Base-by-base conservation (phyloP, 2,329 filamentous ascomycete species). In the Coniosporium tulheliwenetii region DNA sequence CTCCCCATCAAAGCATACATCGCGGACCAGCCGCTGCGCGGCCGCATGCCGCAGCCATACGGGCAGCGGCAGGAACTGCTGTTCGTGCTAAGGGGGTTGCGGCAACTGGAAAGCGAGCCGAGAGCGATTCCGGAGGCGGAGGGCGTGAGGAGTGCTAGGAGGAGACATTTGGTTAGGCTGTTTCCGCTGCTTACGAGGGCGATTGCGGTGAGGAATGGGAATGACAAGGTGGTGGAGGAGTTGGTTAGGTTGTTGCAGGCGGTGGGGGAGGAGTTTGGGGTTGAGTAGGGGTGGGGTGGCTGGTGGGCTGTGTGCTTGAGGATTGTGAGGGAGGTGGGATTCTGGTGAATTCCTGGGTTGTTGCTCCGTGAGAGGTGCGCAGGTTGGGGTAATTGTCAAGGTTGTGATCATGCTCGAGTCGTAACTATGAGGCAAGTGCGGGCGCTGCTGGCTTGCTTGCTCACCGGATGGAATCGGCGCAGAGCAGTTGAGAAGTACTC, bases 21-120 rank as follows among this genome's bases (percentile, higher is more conserved):
- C 37, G 83, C 86, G 3, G 91, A 98, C 57, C 89, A 95, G 54
- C 87, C 89, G 1, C 66, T 98, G 14, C 73, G 91, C 10, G 87
- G 91, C 0, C 73, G 79, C 39, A 91, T 93, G 77, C 91, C 91
- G 4, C 84, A 91, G 56, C 89, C 89, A 0, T 67, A 85, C 5
- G 79, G 77, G 8, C 84, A 94, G 53, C 73, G 84, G 36, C 79
- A 74, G 45, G 91, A 94, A 55, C 63, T 98, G 9, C 56, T 82
- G 4, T 81, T 83, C 52, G 69, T 87, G 16, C 65, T 96, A 13
- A 62, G 65, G 38, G 66, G 74, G 37, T 65, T 94, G 30, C 73
- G 82, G 1, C 66, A 69, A 13, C 63, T 96, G 44, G 66, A 70
- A 41, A 82, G 80, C 41, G 80, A 86, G 48, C 73, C 77, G 1